Evolutionary conservation across 2,329 filamentous ascomycete species (phyloP).

Genomic region (Talaromyces sp.): DNA sequence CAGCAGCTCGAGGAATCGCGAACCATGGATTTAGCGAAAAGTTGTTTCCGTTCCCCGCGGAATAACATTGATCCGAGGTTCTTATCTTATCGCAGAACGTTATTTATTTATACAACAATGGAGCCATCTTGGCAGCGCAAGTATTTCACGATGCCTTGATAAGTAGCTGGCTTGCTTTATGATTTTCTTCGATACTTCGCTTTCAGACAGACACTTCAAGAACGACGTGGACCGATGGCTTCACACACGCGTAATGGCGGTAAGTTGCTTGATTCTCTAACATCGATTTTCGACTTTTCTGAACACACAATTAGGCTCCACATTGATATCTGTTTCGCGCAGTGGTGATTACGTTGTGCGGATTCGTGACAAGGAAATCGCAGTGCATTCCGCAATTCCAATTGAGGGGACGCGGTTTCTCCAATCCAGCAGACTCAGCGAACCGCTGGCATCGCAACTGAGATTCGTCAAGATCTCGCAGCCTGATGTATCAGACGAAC

Average conservation of each 20-base stretch:
- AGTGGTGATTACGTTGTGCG: conserved; percentile 14
- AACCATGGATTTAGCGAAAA: background rate
- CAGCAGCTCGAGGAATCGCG: background rate
- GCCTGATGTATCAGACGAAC: background rate
- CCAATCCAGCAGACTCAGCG: conserved; percentile 27
- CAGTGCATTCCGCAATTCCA: conserved; percentile 25
- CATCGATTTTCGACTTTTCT: background rate
- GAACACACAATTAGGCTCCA: background rate
- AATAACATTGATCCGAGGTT: conserved; percentile 10
- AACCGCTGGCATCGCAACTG: conserved; percentile 17
- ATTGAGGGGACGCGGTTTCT: conserved; percentile 26
- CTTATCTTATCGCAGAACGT: conserved; percentile 14
- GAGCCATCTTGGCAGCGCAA: background rate
- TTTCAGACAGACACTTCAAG: background rate
- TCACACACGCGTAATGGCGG: conserved; percentile 3
- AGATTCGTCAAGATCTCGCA: conserved; percentile 29
- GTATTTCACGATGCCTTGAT: background rate
- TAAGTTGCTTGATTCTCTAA: background rate
- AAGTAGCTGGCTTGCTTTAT: background rate
- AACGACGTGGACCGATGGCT: conserved; percentile 1
- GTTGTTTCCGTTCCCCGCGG: background rate
- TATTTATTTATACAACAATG: background rate
- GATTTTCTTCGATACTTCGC: background rate
- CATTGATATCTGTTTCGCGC: conserved; percentile 16
- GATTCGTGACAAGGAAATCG: conserved; percentile 23